Evolutionary conservation across 2,329 filamentous ascomycete species (phyloP), one percentile per base, ranked within the genome.

Genomic region (Aspergillus uvarum): DNA sequence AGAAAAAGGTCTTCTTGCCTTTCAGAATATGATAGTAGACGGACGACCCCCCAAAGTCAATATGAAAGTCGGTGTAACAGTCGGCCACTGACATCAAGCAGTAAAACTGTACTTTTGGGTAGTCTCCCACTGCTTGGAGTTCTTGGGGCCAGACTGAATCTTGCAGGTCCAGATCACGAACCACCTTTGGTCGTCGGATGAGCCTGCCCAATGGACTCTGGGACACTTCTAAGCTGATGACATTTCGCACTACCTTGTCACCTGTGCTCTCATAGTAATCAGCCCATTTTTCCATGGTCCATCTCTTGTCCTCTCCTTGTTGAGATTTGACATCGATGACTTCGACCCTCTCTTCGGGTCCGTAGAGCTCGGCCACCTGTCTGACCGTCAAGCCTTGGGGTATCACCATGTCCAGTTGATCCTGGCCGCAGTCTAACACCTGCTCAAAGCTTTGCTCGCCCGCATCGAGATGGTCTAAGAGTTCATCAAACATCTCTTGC

Each of bases 251-350:
- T 2, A 82, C 77, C 71, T 89, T 88, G 53, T 81, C 76, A 38
- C 84, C 83, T 26, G 79, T 79, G 63, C 81, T 82, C 66, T 87
- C 84, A 65, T 89, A 87, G 70, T 89, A 89, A 68, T 89, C 86
- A 7, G 86, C 86, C 85, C 87, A 89, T 70, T 85, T 83, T 59
- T 81, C 79, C 76, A 89, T 83, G 32, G 83, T 87, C 86, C 86
- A 89, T 63, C 82, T 82, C 64, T 84, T 86, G 59, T 84, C 85
- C 66, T 86, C 83, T 7, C 85, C 85, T 66, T 88, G 85, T 65
- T 89, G 87, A 8, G 85, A 86, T 68, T 89, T 88, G 61, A 89
- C 87, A 70, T 89, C 86, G 56, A 89, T 89, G 32, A 89, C 87
- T 59, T 88, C 85, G 7, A 89, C 80, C 49, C 81, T 80, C 68